phyloP scores from a whole-genome alignment of 164 flowering plant genomes.

The Nymphaea thermarum region DNA sequence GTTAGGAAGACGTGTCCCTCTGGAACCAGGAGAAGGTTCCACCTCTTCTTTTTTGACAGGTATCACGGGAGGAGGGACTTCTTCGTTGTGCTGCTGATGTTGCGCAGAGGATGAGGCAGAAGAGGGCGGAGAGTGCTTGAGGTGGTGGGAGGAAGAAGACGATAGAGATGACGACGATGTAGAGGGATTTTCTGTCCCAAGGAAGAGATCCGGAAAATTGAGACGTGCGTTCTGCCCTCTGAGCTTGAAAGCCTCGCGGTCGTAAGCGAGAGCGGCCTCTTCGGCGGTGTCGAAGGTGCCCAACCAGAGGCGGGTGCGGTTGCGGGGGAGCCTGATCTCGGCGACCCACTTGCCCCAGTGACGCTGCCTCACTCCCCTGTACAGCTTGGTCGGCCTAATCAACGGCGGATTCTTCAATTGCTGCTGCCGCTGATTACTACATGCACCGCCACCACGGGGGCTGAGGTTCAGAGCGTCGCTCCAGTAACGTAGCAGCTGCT shows the following conservation, averaged over 20 bases:
- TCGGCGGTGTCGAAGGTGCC: constrained; percentile 97
- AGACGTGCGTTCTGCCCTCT: constrained; percentile 86
- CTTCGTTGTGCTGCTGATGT: constrained; percentile 8
- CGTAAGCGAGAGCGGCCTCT: constrained; percentile 90
- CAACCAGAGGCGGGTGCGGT: constrained; percentile 92
- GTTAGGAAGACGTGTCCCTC: constrained; percentile 2
- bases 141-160: constrained; percentile 5
- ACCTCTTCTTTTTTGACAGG: neutral
- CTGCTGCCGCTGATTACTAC: neutral
- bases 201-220: constrained; percentile 74
- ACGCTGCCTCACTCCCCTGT: constrained; percentile 89
- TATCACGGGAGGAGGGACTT: constrained; percentile 8
- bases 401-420: constrained; percentile 3
- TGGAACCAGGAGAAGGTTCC: neutral
- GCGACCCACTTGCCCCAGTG: constrained; percentile 99
- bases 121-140: neutral
- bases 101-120: neutral
- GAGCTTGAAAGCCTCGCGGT: constrained; percentile 76
- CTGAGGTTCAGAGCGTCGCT: constrained; percentile 58
- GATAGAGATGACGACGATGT: constrained; percentile 16
- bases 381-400: constrained; percentile 63
- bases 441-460: constrained; percentile 35
- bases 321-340: constrained; percentile 84
- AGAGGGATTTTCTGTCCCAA: constrained; percentile 23
- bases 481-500: constrained; percentile 60